A percentile compares a stretch with the other conserved stretches of the same genome.
Conservation (phyloP, 2,329 filamentous ascomycete species). For the Epicoccum sorghinum region DNA sequence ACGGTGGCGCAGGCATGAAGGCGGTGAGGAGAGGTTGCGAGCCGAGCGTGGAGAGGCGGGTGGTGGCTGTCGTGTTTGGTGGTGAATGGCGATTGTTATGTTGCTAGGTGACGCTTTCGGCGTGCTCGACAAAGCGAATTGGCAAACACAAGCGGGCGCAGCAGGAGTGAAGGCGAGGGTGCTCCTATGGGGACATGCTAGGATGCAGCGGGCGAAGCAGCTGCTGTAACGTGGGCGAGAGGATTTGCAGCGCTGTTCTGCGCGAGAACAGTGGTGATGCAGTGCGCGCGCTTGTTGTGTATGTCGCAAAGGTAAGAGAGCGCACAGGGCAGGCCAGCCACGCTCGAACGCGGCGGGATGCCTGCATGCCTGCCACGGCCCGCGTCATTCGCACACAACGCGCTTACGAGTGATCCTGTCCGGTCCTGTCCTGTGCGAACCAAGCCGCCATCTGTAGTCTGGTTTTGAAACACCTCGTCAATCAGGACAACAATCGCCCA, state of each 20-base stretch:
- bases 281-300: constrained; percentile 35
- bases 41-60: constrained; percentile 3
- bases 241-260: constrained; percentile 18
- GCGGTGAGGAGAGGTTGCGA: constrained; percentile 20
- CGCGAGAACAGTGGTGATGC: constrained; percentile 18
- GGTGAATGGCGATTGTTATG: constrained; percentile 35
- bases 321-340: constrained; percentile 20
- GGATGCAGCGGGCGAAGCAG: constrained; percentile 13
- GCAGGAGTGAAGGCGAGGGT: constrained; percentile 18
- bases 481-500: background rate
- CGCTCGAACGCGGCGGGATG: constrained; percentile 5
- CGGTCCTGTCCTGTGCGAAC: constrained; percentile 1
- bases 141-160: constrained; percentile 35
- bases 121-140: constrained; percentile 48
- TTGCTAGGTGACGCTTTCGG: constrained; percentile 44
- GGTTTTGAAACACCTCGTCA: background rate
- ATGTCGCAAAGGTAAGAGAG: constrained; percentile 17
- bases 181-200: constrained; percentile 21
- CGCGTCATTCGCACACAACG: constrained; percentile 21
- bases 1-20: constrained; percentile 33
- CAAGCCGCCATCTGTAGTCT: background rate
- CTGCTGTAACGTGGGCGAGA: constrained; percentile 16
- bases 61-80: constrained; percentile 19
- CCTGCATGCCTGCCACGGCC: constrained; percentile 3
- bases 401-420: background rate